Evolutionary conservation across 2,329 filamentous ascomycete genomes (phyloP), one percentile per base, ranked within the genome.

Genomic region (Pseudocercospora musae): DNA sequence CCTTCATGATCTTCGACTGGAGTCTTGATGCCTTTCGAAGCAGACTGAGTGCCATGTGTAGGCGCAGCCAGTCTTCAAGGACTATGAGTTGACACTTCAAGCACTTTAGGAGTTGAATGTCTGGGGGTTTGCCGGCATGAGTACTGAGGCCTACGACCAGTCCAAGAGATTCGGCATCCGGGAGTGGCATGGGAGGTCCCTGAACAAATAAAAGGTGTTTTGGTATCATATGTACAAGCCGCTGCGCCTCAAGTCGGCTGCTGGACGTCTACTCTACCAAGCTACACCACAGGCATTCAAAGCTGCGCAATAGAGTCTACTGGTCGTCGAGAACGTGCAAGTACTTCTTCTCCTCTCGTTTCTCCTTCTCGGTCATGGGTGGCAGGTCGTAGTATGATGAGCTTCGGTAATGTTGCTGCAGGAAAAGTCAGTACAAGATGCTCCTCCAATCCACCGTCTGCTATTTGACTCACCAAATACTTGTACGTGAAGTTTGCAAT

Each of bases 271-370:
- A 33, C 31, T 33, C 31, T 33, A 33, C 31, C 1, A 13, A 15
- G 31, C 2, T 33, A 3, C 13, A 33, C 31, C 31, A 33, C 5
- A 15, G 11, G 2, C 10, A 2, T 5, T 11, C 11, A 1, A 11
- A 33, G 10, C 31, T 15, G 11, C 10, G 1, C 31, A 2, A 33
- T 13, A 8, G 2, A 18, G 23, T 72, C 80, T 88, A 95, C 83
- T 92, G 86, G 77, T 95, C 89, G 76, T 96, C 91, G 75, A 92
- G 81, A 65, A 99, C 93, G 78, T 99, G 95, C 77, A 98, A 81
- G 78, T 96, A 99, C 84, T 97, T 95, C 85, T 89, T 95, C 80
- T 98, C 93, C 78, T 98, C 93, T 72, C 86, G 85, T 85, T 88
- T 95, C 84, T 99, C 95, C 78, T 89, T 90, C 81, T 97, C 94